Evolutionary conservation across 768 basidiomycete genomes (phyloP).

Genomic region (Amanita polypyramis): DNA sequence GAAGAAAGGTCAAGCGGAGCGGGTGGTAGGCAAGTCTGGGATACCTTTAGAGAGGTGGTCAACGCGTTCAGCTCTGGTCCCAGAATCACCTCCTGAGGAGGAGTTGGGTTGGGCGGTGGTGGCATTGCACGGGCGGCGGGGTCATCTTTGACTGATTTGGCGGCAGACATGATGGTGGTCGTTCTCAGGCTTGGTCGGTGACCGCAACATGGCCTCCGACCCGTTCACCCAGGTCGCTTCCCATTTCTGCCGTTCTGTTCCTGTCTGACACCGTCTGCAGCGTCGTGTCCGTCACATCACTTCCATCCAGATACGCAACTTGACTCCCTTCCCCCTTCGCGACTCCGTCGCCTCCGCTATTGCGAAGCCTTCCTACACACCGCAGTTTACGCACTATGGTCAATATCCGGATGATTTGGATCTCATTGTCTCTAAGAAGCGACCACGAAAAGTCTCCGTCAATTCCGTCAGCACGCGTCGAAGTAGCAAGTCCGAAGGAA

Average conservation of each 20-base stretch:
- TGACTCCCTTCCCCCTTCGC: constrained; percentile 77
- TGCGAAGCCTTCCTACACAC: constrained; percentile 50
- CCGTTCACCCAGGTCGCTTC: constrained; percentile 2
- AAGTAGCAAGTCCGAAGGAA: constrained; percentile 33
- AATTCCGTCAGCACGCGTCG: constrained; percentile 42
- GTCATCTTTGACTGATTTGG: constrained; percentile 16
- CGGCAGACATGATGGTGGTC: background rate
- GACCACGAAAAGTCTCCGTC: constrained; percentile 49
- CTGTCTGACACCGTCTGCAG: constrained; percentile 20
- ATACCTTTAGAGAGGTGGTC: constrained; percentile 46
- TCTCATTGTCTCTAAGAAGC: constrained; percentile 44
- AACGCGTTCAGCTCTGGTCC: constrained; percentile 60
- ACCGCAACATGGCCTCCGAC: background rate
- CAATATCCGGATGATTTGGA: constrained; percentile 65
- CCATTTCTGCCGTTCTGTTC: background rate
- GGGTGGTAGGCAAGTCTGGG: constrained; percentile 5
- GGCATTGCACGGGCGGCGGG: constrained; percentile 36
- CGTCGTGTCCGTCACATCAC: constrained; percentile 67
- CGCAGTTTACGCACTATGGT: constrained; percentile 47
- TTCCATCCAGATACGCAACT: constrained; percentile 65
- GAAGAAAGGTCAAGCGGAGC: constrained; percentile 9
- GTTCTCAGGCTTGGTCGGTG: background rate
- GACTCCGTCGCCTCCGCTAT: constrained; percentile 72
- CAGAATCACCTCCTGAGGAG: constrained; percentile 26
- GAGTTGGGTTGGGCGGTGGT: constrained; percentile 35